phyloP scores from a whole-genome alignment of 2,329 filamentous ascomycete genomes.

The Polychaeton citri region DNA sequence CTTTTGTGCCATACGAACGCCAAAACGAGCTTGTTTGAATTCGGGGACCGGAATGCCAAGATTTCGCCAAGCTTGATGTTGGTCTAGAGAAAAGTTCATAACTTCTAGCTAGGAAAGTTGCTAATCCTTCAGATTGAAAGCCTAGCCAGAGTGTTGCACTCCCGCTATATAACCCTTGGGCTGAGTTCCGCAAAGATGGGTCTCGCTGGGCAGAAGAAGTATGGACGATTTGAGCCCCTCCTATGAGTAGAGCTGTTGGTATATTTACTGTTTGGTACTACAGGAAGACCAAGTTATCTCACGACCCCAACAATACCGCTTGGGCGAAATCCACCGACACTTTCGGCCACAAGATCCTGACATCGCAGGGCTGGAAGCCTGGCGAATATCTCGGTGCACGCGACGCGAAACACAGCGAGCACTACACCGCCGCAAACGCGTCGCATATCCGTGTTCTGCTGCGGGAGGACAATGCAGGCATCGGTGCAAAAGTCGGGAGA shows the following conservation, averaged over 20 bases:
- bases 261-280: conserved; percentile 16
- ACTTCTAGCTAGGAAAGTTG: too few species aligned
- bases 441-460: conserved; percentile 74
- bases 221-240: background rate
- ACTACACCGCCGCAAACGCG: conserved; percentile 67
- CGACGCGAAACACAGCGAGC: conserved; percentile 58
- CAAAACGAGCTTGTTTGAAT: too few species aligned
- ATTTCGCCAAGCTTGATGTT: too few species aligned
- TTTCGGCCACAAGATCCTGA: conserved; percentile 83
- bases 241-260: conserved; percentile 57
- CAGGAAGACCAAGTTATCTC: conserved; percentile 59
- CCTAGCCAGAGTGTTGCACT: too few species aligned
- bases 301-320: conserved; percentile 90
- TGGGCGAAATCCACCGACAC: conserved; percentile 73
- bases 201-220: conserved; percentile 10
- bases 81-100: too few species aligned
- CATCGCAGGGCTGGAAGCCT: conserved; percentile 79
- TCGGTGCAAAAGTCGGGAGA: conserved; percentile 67
- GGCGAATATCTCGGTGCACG: conserved; percentile 70
- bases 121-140: too few species aligned
- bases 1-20: too few species aligned
- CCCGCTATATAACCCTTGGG: too few species aligned
- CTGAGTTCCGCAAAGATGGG: conserved; percentile 9
- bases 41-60: too few species aligned
- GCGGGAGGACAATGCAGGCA: conserved; percentile 82